Percentiles rank a stretch among this genome's conserved stretches.
Evolutionary conservation across 306 rosid genomes (phyloP).

Genomic region (Inga laurina): DNA sequence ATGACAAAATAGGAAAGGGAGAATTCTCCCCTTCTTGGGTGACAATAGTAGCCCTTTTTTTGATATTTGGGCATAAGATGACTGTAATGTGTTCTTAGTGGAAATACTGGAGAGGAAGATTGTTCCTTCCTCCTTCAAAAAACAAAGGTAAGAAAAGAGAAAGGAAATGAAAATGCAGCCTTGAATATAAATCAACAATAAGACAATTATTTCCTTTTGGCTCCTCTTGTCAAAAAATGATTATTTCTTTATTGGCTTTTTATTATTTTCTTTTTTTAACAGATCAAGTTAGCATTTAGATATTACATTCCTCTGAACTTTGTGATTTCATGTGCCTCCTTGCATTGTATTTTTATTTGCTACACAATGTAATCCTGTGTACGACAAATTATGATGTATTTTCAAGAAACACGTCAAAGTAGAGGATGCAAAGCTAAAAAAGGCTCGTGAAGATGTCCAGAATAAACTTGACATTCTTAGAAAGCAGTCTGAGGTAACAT

Average conservation of each 20-base stretch:
- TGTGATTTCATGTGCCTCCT: slow-evolving; percentile 23
- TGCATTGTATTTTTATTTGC: slow-evolving; percentile 16
- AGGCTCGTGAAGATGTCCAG: slow-evolving; percentile 81
- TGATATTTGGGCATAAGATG: background rate
- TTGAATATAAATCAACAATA: slow-evolving; percentile 3
- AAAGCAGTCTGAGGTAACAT: slow-evolving; percentile 78
- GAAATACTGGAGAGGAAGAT: slow-evolving; percentile 11
- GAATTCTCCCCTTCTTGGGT: slow-evolving; percentile 15
- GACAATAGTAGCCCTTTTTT: background rate
- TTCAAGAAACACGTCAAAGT: slow-evolving; percentile 68
- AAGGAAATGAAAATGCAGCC: slow-evolving; percentile 14
- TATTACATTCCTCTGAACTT: slow-evolving; percentile 22
- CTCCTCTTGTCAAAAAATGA: background rate
- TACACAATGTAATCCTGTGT: slow-evolving; percentile 22
- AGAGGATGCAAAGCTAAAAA: slow-evolving; percentile 66
- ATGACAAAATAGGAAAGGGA: slow-evolving; percentile 3
- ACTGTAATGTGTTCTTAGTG: background rate
- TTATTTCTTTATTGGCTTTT: slow-evolving; percentile 10
- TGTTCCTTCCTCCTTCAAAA: background rate
- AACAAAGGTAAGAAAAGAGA: background rate
- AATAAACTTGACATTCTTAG: slow-evolving; percentile 70
- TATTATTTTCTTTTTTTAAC: background rate
- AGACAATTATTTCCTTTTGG: background rate
- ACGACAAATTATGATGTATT: slow-evolving; percentile 27
- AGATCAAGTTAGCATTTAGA: slow-evolving; percentile 6